phyloP scores from a whole-genome alignment of 805 yeast species.

The Hanseniaspora pseudoguilliermondii region DNA sequence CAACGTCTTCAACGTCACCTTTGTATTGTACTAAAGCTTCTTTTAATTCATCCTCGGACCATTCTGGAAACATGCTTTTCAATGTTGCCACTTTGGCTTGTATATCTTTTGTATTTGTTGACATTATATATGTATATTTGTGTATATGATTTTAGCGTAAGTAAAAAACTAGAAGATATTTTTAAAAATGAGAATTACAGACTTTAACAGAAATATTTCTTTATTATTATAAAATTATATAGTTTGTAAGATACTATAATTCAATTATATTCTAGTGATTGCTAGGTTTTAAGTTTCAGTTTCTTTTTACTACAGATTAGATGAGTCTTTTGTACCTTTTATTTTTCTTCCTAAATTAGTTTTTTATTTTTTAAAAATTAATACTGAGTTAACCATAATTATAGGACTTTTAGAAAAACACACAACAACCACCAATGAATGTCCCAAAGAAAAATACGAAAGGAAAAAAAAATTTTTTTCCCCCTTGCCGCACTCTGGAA shows the following conservation, averaged over 20 bases:
- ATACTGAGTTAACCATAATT: no score
- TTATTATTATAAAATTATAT: not conserved
- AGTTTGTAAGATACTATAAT: not conserved
- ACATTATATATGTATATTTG: conserved; percentile 11
- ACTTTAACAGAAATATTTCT: not conserved
- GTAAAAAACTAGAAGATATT: not conserved
- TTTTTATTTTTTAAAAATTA: no score
- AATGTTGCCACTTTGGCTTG: conserved; percentile 41
- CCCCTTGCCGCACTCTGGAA: no score
- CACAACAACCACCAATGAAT: no score
- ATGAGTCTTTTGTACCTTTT: no score
- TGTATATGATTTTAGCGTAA: not conserved
- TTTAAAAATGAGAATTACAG: not conserved
- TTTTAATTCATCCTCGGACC: conserved; percentile 76
- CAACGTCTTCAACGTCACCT: conserved; percentile 58
- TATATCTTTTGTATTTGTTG: conserved; percentile 21
- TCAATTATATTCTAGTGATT: not conserved
- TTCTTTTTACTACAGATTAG: not conserved
- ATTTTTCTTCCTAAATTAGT: no score
- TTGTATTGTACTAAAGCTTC: conserved; percentile 64
- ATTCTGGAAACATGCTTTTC: conserved; percentile 83
- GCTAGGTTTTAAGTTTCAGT: not conserved
- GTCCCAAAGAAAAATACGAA: not conserved
- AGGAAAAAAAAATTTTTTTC: not conserved
- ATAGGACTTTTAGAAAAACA: no score